A percentile compares a stretch with the other conserved stretches of the same genome.
Evolutionary conservation across 305 asterid genomes (phyloP).

Genomic region (Fraxinus paxiana): DNA sequence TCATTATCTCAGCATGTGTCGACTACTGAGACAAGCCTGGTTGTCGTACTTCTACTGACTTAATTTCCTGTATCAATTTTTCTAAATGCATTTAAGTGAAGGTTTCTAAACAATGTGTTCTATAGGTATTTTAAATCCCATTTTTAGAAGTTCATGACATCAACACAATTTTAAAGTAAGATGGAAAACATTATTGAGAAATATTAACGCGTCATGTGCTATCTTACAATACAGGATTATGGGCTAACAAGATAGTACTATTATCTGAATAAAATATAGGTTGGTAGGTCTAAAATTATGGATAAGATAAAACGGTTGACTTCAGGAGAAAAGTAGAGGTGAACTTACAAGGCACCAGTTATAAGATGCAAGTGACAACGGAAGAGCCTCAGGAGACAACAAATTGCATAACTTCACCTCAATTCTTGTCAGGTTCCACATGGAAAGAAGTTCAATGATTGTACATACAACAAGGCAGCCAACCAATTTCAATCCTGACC

Average conservation of each 20-base stretch:
- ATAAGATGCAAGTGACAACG: constrained; percentile 76
- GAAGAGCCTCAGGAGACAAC: constrained; percentile 95
- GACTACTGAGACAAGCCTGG: not conserved
- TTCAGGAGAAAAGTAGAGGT: constrained; percentile 5
- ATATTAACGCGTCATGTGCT: not conserved
- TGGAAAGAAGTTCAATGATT: constrained; percentile 76
- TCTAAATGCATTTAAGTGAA: not conserved
- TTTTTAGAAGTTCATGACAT: not conserved
- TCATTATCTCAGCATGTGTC: not conserved
- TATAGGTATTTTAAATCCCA: not conserved
- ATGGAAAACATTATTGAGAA: not conserved
- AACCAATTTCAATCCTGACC: constrained; percentile 58
- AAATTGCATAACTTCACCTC: constrained; percentile 90
- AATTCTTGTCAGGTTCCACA: constrained; percentile 97
- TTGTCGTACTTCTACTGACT: not conserved
- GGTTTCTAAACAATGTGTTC: not conserved
- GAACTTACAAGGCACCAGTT: constrained; percentile 92
- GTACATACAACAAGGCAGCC: constrained; percentile 67
- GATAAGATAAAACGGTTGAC: not conserved
- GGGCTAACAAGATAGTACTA: not conserved
- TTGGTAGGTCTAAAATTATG: not conserved
- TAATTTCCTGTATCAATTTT: not conserved
- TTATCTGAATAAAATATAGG: not conserved
- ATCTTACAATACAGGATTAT: not conserved
- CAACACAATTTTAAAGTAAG: not conserved